Conservation (phyloP, 306 rosid species). For the Rosa chinensis region DNA sequence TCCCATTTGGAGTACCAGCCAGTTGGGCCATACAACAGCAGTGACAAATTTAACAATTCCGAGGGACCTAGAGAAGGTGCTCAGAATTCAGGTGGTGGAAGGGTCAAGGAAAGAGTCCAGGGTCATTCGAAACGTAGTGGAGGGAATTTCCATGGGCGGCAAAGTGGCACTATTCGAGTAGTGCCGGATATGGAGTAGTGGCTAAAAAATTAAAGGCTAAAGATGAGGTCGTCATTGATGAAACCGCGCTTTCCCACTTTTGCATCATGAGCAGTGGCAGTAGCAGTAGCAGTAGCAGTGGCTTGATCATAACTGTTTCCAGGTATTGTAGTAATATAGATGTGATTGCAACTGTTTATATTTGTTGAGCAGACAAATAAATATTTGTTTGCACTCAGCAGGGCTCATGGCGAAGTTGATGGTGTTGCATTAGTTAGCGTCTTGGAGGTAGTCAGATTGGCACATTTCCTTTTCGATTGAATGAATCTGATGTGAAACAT, state of each 20-base stretch:
- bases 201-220: background rate
- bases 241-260: slow-evolving; percentile 22
- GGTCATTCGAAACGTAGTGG: slow-evolving; percentile 72
- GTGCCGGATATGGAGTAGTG: slow-evolving; percentile 39
- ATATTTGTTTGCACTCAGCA: slow-evolving; percentile 13
- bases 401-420: slow-evolving; percentile 27
- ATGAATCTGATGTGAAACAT: slow-evolving; percentile 40
- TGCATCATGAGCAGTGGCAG: slow-evolving; percentile 24
- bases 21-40: slow-evolving; percentile 58
- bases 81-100: slow-evolving; percentile 41
- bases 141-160: slow-evolving; percentile 59
- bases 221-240: slow-evolving; percentile 23
- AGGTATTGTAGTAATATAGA: slow-evolving; percentile 31
- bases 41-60: slow-evolving; percentile 33
- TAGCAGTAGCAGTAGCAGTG: slow-evolving; percentile 19
- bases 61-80: slow-evolving; percentile 59
- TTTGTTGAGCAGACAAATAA: slow-evolving; percentile 32
- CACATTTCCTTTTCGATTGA: slow-evolving; percentile 24
- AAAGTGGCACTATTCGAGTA: slow-evolving; percentile 49
- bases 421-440: slow-evolving; percentile 11
- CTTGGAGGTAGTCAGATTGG: slow-evolving; percentile 30
- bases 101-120: slow-evolving; percentile 74
- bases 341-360: slow-evolving; percentile 24
- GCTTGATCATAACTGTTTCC: slow-evolving; percentile 27
- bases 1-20: slow-evolving; percentile 77